Base-by-base conservation (phyloP, 2,329 filamentous ascomycete species). In the Aspergillus flavus region DNA sequence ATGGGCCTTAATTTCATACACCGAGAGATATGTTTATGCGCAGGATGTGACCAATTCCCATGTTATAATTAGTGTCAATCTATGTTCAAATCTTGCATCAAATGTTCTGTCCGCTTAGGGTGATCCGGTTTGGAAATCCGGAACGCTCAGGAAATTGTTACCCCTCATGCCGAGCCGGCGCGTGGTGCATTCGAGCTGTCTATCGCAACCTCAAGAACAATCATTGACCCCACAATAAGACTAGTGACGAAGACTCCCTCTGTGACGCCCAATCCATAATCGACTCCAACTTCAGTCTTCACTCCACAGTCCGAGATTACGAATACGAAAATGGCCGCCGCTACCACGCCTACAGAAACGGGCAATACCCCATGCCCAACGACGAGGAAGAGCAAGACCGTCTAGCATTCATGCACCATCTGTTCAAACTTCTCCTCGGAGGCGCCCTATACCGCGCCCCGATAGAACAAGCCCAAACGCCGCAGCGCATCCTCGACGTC, bases 381-480 rank as follows among this genome's bases (percentile, higher is more conserved):
- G 79, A 82, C 64, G 76, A 81, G 63, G 73, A 77, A 69, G 79
- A 81, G 64, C 79, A 81, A 66, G 78, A 81, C 63, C 78, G 78
- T 21, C 71, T 80, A 48, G 73, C 75, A 52, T 66, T 81, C 57
- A 71, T 76, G 61, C 79, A 82, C 66, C 77, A 79, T 61, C 71
- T 79, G 59, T 79, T 76, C 65, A 73, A 72, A 21, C 69, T 79
- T 23, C 62, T 78, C 34, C 69, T 68, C 4, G 76, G 75, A 23
- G 77, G 76, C 32, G 72, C 76, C 34, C 72, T 81, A 3, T 75
- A 75, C 63, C 74, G 76, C 19, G 77, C 79, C 32, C 80, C 80
- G 1, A 71, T 82, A 55, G 57, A 65, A 14, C 65, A 65, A 43
- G 39, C 46, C 26, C 19, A 30, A 9, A 26, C 56, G 2, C 72